These are phyloP conservation scores for Apiospora malaysiana DNA, from an alignment of 2,329 filamentous ascomycete species.

Conservation along the genomic window DNA sequence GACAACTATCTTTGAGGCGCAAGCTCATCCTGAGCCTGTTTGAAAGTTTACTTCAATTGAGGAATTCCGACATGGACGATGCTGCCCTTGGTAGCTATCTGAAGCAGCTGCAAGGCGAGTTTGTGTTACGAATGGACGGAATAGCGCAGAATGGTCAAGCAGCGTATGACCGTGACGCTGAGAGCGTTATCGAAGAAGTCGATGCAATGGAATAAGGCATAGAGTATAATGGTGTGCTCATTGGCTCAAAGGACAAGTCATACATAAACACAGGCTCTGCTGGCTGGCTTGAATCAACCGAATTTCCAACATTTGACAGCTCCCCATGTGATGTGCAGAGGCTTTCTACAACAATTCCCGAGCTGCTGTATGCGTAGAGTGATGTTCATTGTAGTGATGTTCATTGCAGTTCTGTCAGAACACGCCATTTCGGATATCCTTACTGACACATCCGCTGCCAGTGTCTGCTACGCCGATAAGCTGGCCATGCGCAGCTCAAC, in stretches of 20 bases:
- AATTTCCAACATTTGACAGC: no score
- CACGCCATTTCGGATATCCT: neutral
- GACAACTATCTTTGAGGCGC: slow-evolving; percentile 66
- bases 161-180: neutral
- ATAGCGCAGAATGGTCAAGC: slow-evolving; percentile 52
- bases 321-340: neutral
- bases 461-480: neutral
- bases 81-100: slow-evolving; percentile 69
- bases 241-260: neutral
- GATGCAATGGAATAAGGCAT: neutral
- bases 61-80: slow-evolving; percentile 68
- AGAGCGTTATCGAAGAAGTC: neutral
- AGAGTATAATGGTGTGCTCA: neutral
- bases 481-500: neutral
- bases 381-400: neutral
- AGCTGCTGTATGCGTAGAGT: neutral
- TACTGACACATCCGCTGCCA: neutral
- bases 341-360: neutral
- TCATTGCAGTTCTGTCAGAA: neutral
- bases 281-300: neutral
- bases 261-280: neutral
- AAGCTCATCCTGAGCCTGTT: slow-evolving; percentile 76
- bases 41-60: slow-evolving; percentile 74
- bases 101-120: slow-evolving; percentile 73
- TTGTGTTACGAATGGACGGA: slow-evolving; percentile 72